A percentile compares a stretch with the other conserved stretches of the same genome.
These are phyloP conservation scores for Obba rivulosa DNA, from an alignment of 768 basidiomycete species.

Conservation along the genomic window DNA sequence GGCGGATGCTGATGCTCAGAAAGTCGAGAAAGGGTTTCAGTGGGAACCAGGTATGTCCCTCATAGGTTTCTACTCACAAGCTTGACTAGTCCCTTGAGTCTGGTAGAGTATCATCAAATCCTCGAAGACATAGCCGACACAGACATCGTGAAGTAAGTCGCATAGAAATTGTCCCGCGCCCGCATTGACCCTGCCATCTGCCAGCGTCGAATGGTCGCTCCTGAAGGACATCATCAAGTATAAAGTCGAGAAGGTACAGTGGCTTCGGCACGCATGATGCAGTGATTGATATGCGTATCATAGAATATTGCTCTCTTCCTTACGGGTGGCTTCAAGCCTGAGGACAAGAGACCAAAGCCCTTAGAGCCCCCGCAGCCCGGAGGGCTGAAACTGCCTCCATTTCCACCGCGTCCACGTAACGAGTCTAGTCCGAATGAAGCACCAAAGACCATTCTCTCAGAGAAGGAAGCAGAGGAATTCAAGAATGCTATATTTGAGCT, in stretches of 20 bases:
- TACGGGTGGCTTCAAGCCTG: slow-evolving; percentile 21
- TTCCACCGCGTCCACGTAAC: slow-evolving; percentile 52
- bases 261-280: neutral
- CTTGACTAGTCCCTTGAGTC: slow-evolving; percentile 11
- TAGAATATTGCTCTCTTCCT: slow-evolving; percentile 30
- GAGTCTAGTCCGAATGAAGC: slow-evolving; percentile 46
- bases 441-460: slow-evolving; percentile 55
- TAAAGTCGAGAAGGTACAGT: slow-evolving; percentile 58
- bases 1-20: too few relatives aligned
- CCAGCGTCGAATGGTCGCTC: slow-evolving; percentile 59
- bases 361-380: slow-evolving; percentile 42
- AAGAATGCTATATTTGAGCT: slow-evolving; percentile 55
- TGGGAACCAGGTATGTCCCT: slow-evolving; percentile 46
- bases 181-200: neutral
- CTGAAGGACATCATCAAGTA: slow-evolving; percentile 69
- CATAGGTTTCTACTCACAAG: neutral
- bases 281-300: neutral
- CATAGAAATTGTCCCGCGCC: neutral
- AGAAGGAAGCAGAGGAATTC: slow-evolving; percentile 52
- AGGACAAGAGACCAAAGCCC: slow-evolving; percentile 31
- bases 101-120: slow-evolving; percentile 50
- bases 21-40: slow-evolving; percentile 26
- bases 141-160: slow-evolving; percentile 56
- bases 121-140: slow-evolving; percentile 60
- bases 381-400: slow-evolving; percentile 69